Percentiles rank a stretch among this genome's conserved stretches.
These are phyloP conservation scores for Plasmopara muralis DNA, from an alignment of 352 stramenopile genomes.

Conservation along the genomic window DNA sequence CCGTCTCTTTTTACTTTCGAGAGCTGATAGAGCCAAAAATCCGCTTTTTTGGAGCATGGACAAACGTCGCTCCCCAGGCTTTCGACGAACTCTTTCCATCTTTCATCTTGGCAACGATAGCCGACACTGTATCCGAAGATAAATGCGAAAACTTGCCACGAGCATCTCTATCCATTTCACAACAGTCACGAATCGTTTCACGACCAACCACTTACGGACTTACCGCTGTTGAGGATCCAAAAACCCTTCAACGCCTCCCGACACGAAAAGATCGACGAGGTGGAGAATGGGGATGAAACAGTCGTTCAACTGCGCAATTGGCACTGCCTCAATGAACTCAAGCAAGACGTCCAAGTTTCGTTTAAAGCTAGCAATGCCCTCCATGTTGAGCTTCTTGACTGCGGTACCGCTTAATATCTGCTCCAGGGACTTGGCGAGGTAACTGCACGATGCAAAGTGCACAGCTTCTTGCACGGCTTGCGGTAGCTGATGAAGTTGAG, in stretches of 20 bases:
- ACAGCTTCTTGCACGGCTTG: slow-evolving; percentile 52
- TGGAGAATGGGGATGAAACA: slow-evolving; percentile 61
- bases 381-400: slow-evolving; percentile 66
- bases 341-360: slow-evolving; percentile 65
- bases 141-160: slow-evolving; percentile 61
- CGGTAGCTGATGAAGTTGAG: slow-evolving; percentile 52
- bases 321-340: slow-evolving; percentile 52
- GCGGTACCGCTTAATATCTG: slow-evolving; percentile 50
- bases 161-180: slow-evolving; percentile 27
- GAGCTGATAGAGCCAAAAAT: slow-evolving; percentile 52
- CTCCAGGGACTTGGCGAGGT: slow-evolving; percentile 71
- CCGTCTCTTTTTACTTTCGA: slow-evolving; percentile 37
- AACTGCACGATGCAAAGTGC: slow-evolving; percentile 71
- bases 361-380: slow-evolving; percentile 71
- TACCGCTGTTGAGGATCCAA: slow-evolving; percentile 59
- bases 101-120: slow-evolving; percentile 69
- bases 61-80: slow-evolving; percentile 37
- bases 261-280: slow-evolving; percentile 64
- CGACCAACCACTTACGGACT: neutral
- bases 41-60: slow-evolving; percentile 37
- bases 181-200: neutral
- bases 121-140: slow-evolving; percentile 54
- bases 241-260: slow-evolving; percentile 47
- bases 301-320: slow-evolving; percentile 53
- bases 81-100: slow-evolving; percentile 46